Evolutionary conservation across 1,284 basidiomycete genomes (phyloP).

Genomic region (Sporisorium graminicola): DNA sequence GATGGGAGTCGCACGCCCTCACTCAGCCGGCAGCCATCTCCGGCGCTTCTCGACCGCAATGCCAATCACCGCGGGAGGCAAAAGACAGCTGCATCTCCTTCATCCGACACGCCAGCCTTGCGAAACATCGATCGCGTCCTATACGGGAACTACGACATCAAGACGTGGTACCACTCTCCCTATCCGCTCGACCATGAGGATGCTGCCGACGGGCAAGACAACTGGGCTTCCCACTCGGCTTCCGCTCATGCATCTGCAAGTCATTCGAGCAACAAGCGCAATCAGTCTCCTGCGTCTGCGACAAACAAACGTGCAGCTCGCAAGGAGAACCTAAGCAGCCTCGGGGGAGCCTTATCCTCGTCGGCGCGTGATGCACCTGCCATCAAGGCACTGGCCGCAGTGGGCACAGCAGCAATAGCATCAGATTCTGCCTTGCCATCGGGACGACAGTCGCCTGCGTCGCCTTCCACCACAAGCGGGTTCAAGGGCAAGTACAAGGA

Average conservation of each 20-base stretch:
- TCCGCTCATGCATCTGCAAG: not conserved
- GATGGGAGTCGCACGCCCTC: conserved; percentile 37
- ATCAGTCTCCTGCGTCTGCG: conserved; percentile 26
- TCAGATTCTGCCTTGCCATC: conserved; percentile 8
- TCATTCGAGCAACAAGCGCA: conserved; percentile 12
- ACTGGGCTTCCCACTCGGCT: conserved; percentile 1
- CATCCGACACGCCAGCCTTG: conserved; percentile 25
- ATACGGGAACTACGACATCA: conserved; percentile 68
- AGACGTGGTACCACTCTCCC: conserved; percentile 69
- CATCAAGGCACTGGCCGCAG: conserved; percentile 25
- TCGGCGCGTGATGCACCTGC: conserved; percentile 31
- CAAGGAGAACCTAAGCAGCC: conserved; percentile 20
- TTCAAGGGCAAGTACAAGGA: conserved; percentile 24
- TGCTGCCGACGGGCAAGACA: conserved; percentile 12
- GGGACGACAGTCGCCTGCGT: conserved; percentile 15
- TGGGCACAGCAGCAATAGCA: not conserved
- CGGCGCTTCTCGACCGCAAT: conserved; percentile 19
- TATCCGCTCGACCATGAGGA: conserved; percentile 65
- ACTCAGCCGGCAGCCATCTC: conserved; percentile 35
- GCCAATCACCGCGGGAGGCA: conserved; percentile 17
- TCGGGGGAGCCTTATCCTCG: conserved; percentile 27
- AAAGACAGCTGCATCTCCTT: conserved; percentile 3
- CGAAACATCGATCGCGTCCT: conserved; percentile 60
- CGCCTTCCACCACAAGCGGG: not conserved
- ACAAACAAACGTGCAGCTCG: conserved; percentile 11